Conservation (phyloP, 2,329 filamentous ascomycete genomes). For the Aspergillus puulaauensis region DNA sequence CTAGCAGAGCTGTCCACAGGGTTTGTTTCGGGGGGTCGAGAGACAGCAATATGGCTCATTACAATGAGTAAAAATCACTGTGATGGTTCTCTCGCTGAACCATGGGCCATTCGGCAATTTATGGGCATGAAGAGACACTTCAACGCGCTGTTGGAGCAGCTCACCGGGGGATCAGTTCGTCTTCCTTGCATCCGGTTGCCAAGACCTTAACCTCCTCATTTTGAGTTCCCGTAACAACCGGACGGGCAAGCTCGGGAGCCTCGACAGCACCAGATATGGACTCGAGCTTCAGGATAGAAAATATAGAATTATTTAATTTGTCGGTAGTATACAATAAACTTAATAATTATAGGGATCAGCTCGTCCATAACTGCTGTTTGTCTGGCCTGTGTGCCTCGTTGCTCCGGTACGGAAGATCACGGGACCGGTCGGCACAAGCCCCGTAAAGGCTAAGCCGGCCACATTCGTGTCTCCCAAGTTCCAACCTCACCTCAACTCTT, state of each 20-base stretch:
- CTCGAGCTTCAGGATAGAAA: neutral
- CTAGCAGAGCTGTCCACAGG: too few species aligned
- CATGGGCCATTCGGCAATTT: neutral
- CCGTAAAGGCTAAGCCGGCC: constrained; percentile 40
- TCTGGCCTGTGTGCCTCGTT: constrained; percentile 8
- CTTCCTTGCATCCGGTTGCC: constrained; percentile 23
- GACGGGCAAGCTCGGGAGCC: constrained; percentile 11
- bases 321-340: neutral
- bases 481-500: constrained; percentile 30
- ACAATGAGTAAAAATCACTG: neutral
- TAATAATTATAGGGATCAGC: neutral
- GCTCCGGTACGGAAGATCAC: constrained; percentile 43
- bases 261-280: neutral
- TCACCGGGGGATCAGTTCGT: constrained; percentile 3
- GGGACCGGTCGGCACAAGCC: constrained; percentile 45
- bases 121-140: too few species aligned
- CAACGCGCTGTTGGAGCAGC: neutral
- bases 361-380: neutral
- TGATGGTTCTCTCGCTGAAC: neutral
- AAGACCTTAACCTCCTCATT: constrained; percentile 21
- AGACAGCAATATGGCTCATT: neutral
- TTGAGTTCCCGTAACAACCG: constrained; percentile 21
- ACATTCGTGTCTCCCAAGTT: constrained; percentile 30
- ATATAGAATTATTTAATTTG: neutral
- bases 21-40: neutral